Conservation (phyloP, 2,329 filamentous ascomycete species). For the Pestalotiopsis fici region DNA sequence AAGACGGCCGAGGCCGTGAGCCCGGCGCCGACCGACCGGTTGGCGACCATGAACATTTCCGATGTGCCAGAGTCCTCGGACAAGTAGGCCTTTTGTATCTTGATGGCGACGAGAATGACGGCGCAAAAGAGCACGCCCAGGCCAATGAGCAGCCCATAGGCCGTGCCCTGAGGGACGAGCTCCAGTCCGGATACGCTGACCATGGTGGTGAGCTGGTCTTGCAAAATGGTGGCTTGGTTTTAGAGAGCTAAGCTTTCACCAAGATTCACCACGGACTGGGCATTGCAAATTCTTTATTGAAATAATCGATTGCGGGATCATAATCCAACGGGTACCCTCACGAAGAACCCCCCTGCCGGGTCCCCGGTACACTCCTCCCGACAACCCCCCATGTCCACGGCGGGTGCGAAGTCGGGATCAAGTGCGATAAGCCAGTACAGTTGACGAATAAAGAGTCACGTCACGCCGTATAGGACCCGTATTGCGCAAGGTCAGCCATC, state of each 20-base stretch:
- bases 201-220: neutral
- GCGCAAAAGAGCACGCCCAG: slow-evolving; percentile 47
- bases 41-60: slow-evolving; percentile 43
- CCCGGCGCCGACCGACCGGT: slow-evolving; percentile 29
- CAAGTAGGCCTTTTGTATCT: slow-evolving; percentile 43
- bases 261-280: neutral
- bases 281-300: neutral
- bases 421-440: neutral
- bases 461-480: slow-evolving; percentile 17
- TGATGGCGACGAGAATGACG: slow-evolving; percentile 46
- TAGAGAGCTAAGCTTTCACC: neutral
- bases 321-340: neutral
- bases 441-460: slow-evolving; percentile 10
- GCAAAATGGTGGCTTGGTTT: neutral
- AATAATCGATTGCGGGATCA: neutral
- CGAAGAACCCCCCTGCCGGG: neutral
- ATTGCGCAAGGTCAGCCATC: slow-evolving; percentile 14
- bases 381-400: neutral
- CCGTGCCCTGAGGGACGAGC: slow-evolving; percentile 32
- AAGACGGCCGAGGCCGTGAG: slow-evolving; percentile 31
- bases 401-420: slow-evolving; percentile 3
- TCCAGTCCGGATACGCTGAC: slow-evolving; percentile 6
- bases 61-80: slow-evolving; percentile 43
- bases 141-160: slow-evolving; percentile 50
- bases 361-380: neutral